A percentile compares a stretch with the other conserved stretches of the same genome.
phyloP scores from a whole-genome alignment of 2,329 filamentous ascomycete genomes.

The Eutypella sp. region DNA sequence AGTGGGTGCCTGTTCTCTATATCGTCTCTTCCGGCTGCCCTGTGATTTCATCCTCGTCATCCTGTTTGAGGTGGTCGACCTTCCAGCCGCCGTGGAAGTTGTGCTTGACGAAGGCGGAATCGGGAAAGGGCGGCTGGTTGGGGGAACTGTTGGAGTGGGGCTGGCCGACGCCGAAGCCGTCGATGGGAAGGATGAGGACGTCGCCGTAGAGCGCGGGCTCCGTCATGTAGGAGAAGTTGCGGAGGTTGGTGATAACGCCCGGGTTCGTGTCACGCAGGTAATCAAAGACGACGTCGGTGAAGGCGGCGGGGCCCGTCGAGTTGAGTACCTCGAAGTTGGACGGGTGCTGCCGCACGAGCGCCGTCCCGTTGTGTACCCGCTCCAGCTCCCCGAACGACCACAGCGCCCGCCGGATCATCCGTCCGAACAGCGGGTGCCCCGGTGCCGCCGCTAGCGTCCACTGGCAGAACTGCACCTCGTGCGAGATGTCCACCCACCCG shows the following conservation, averaged over 20 bases:
- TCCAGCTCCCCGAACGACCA: constrained; percentile 59
- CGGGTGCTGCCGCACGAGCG: constrained; percentile 51
- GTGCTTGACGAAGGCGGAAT: not conserved
- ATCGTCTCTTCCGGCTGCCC: too few species aligned
- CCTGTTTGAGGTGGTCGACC: too few species aligned
- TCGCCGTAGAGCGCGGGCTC: constrained; percentile 62
- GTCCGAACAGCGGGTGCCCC: constrained; percentile 61
- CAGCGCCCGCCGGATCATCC: constrained; percentile 64
- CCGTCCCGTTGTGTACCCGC: constrained; percentile 50
- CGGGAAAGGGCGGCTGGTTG: not conserved
- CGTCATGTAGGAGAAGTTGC: constrained; percentile 55
- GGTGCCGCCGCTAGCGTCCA: constrained; percentile 73
- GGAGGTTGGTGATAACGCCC: constrained; percentile 37
- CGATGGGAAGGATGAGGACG: constrained; percentile 63
- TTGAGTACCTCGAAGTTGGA: constrained; percentile 68
- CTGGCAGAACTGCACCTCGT: constrained; percentile 69
- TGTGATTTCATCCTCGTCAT: too few species aligned
- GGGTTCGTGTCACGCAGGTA: constrained; percentile 43
- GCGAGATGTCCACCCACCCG: constrained; percentile 55
- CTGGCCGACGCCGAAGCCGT: constrained; percentile 46
- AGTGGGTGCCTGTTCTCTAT: too few species aligned
- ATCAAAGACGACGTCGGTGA: constrained; percentile 58
- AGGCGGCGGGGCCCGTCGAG: constrained; percentile 67
- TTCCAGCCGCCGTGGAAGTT: not conserved
- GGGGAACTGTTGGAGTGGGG: not conserved